Evolutionary conservation across 176 grass and related monocot genomes (phyloP).

Genomic region (Luzula sylvatica): DNA sequence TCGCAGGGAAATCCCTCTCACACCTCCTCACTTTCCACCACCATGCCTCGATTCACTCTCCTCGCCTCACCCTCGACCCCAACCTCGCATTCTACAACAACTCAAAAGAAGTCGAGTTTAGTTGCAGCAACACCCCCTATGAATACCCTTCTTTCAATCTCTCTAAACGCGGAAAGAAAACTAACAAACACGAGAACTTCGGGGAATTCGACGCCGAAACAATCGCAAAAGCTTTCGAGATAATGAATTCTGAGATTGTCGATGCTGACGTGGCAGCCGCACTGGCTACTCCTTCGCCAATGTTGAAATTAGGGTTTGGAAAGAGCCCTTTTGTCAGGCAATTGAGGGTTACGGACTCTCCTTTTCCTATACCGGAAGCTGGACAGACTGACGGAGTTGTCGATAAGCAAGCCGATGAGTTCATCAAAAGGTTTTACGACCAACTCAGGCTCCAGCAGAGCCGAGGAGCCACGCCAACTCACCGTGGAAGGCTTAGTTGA

Average conservation of each 20-base stretch:
- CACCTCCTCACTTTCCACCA: slow-evolving; percentile 38
- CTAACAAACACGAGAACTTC: not conserved
- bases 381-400: slow-evolving; percentile 35
- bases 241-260: slow-evolving; percentile 32
- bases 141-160: slow-evolving; percentile 22
- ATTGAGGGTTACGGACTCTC: slow-evolving; percentile 85
- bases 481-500: not conserved
- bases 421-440: slow-evolving; percentile 68
- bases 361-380: slow-evolving; percentile 50
- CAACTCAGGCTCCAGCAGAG: slow-evolving; percentile 57
- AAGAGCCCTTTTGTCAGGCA: slow-evolving; percentile 35
- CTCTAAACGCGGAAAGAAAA: slow-evolving; percentile 11
- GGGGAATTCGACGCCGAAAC: slow-evolving; percentile 27
- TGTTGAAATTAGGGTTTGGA: slow-evolving; percentile 43
- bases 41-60: not conserved
- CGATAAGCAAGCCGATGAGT: slow-evolving; percentile 42
- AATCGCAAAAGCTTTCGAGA: slow-evolving; percentile 53
- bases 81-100: slow-evolving; percentile 23
- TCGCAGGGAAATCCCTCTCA: slow-evolving; percentile 41
- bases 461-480: slow-evolving; percentile 26
- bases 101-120: slow-evolving; percentile 69
- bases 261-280: not conserved
- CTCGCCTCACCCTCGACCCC: slow-evolving; percentile 7
- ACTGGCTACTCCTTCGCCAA: slow-evolving; percentile 39
- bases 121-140: slow-evolving; percentile 69